Percentiles rank a stretch among this genome's conserved stretches.
phyloP scores from a whole-genome alignment of 306 rosid species.

The Acacia crassicarpa region DNA sequence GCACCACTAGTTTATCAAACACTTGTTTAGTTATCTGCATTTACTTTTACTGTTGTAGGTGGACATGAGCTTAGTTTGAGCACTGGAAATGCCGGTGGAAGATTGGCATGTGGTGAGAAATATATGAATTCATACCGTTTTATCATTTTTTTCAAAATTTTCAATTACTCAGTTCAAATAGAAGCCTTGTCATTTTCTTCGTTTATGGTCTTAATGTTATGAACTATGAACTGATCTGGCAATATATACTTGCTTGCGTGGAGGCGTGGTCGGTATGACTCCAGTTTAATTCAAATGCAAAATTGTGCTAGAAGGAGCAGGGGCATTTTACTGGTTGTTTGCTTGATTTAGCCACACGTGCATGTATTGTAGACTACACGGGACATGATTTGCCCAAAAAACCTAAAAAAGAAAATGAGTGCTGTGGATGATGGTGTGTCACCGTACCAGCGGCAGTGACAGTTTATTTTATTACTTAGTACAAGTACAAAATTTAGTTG shows the following conservation, averaged over 20 bases:
- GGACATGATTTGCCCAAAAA: slow-evolving; percentile 5
- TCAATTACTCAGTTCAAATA: background rate
- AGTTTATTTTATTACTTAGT: background rate
- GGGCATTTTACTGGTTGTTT: slow-evolving; percentile 12
- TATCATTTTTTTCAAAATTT: background rate
- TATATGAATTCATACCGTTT: background rate
- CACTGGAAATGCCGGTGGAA: slow-evolving; percentile 89
- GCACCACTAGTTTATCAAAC: background rate
- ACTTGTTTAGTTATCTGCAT: background rate
- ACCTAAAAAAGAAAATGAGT: background rate
- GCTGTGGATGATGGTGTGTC: background rate
- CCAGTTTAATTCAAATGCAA: slow-evolving; percentile 46
- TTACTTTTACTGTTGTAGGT: slow-evolving; percentile 45
- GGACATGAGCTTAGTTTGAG: slow-evolving; percentile 77
- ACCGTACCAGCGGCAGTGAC: background rate
- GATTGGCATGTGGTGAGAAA: slow-evolving; percentile 77
- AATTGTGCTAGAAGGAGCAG: background rate
- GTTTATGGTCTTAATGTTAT: background rate
- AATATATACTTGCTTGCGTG: slow-evolving; percentile 3
- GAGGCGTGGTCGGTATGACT: slow-evolving; percentile 78
- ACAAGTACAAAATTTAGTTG: background rate
- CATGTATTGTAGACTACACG: slow-evolving; percentile 22
- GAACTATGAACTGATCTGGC: background rate
- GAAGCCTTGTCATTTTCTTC: slow-evolving; percentile 12
- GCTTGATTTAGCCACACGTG: slow-evolving; percentile 11